These are phyloP conservation scores for Hirsutella thompsonii DNA, from an alignment of 2,329 filamentous ascomycete species.

Conservation along the genomic window DNA sequence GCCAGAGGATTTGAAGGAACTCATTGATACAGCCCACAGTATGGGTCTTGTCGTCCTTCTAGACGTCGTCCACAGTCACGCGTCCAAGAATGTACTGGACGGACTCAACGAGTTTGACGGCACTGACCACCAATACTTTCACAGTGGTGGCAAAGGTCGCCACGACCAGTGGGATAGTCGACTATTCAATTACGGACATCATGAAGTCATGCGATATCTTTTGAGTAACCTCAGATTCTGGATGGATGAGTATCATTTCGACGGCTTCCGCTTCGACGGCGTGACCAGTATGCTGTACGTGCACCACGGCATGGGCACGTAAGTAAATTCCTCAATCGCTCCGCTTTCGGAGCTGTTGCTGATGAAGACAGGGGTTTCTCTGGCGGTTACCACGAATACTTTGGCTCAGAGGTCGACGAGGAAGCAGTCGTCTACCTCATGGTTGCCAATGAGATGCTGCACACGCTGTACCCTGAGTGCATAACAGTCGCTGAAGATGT, in stretches of 20 bases:
- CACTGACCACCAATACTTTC: slow-evolving; percentile 92
- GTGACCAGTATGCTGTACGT: slow-evolving; percentile 97
- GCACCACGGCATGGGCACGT: slow-evolving; percentile 96
- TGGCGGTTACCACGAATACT: slow-evolving; percentile 97
- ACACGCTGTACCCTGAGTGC: slow-evolving; percentile 71
- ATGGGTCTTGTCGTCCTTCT: slow-evolving; percentile 84
- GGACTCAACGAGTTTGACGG: slow-evolving; percentile 94
- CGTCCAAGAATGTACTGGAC: slow-evolving; percentile 93
- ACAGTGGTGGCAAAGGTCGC: slow-evolving; percentile 67
- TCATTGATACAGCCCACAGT: slow-evolving; percentile 88
- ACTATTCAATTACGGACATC: slow-evolving; percentile 90
- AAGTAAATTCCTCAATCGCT: slow-evolving; percentile 23
- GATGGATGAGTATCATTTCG: slow-evolving; percentile 97
- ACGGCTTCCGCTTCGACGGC: slow-evolving; percentile 95
- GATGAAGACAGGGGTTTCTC: slow-evolving; percentile 63
- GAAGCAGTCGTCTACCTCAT: slow-evolving; percentile 92
- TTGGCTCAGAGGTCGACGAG: slow-evolving; percentile 77
- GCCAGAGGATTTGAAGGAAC: slow-evolving; percentile 90
- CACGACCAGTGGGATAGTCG: slow-evolving; percentile 95
- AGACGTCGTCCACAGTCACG: slow-evolving; percentile 95
- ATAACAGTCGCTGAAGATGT: slow-evolving; percentile 97
- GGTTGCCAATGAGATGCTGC: slow-evolving; percentile 92
- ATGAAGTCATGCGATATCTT: slow-evolving; percentile 92
- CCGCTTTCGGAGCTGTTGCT: slow-evolving; percentile 1
- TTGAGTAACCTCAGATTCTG: slow-evolving; percentile 93